A percentile compares a stretch with the other conserved stretches of the same genome.
phyloP scores from a whole-genome alignment of 2,329 filamentous ascomycete species.

The Paracoccidioides brasiliensis region DNA sequence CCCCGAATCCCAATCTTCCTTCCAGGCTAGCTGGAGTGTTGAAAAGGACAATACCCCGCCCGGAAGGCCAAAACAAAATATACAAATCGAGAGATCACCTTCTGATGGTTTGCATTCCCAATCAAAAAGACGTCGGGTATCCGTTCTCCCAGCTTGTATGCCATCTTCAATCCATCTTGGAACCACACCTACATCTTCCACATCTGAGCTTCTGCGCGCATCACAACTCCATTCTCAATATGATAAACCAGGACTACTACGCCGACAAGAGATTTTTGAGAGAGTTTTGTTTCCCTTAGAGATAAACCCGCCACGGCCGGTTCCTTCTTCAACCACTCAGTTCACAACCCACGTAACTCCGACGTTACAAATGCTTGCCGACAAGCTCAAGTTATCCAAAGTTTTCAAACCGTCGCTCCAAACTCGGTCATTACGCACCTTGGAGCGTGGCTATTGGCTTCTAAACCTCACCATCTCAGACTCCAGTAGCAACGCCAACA shows the following conservation, averaged over 20 bases:
- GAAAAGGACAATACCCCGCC: constrained; percentile 1
- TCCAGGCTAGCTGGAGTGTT: constrained; percentile 1
- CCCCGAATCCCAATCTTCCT: constrained; percentile 27
- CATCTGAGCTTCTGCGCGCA: neutral
- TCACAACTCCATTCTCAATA: neutral
- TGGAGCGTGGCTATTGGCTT: constrained; percentile 70
- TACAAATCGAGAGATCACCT: constrained; percentile 11
- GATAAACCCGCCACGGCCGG: constrained; percentile 44
- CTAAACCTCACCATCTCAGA: constrained; percentile 47
- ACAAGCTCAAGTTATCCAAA: constrained; percentile 38
- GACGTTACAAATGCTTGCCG: constrained; percentile 40
- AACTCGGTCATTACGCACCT: constrained; percentile 37
- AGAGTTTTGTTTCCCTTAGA: constrained; percentile 19
- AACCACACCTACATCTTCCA: neutral
- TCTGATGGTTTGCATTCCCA: neutral
- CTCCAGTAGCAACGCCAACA: constrained; percentile 48
- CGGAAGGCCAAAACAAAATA: neutral
- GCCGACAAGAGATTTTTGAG: neutral
- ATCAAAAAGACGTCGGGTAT: constrained; percentile 11
- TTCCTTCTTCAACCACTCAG: constrained; percentile 28
- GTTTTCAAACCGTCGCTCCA: constrained; percentile 42
- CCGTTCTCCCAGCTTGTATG: constrained; percentile 1
- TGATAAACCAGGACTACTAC: neutral
- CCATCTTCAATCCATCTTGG: constrained; percentile 8
- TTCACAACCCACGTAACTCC: constrained; percentile 46